A percentile compares a stretch with the other conserved stretches of the same genome.
phyloP scores from a whole-genome alignment of 2,329 filamentous ascomycete species.

The Cryphonectria nitschkei region DNA sequence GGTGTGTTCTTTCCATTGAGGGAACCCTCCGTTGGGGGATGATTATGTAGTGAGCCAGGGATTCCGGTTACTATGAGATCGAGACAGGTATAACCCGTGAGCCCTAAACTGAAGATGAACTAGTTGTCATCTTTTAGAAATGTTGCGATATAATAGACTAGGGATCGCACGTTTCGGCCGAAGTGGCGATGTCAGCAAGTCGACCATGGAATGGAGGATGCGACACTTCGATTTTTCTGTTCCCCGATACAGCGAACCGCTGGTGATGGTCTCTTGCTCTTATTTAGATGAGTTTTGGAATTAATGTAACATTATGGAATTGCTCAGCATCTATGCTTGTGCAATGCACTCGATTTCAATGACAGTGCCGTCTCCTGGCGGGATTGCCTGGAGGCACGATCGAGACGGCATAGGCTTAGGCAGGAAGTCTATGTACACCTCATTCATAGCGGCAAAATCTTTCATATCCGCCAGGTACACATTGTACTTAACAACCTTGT shows the following conservation, averaged over 20 bases:
- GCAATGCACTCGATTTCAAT: constrained; percentile 51
- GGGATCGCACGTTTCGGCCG: background rate
- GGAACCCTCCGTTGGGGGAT: background rate
- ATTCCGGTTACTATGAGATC: background rate
- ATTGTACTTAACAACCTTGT: constrained; percentile 38
- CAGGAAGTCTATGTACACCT: constrained; percentile 44
- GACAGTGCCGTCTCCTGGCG: constrained; percentile 44
- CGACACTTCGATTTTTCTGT: no score
- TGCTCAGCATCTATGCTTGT: constrained; percentile 36
- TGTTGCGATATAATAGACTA: background rate
- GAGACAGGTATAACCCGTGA: background rate
- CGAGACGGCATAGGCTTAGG: constrained; percentile 47
- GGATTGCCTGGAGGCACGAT: constrained; percentile 45
- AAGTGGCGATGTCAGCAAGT: background rate
- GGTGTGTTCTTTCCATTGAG: background rate
- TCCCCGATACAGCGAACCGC: background rate
- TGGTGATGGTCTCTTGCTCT: background rate
- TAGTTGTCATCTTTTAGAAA: background rate
- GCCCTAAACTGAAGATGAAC: background rate
- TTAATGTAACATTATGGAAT: background rate
- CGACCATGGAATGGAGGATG: no score
- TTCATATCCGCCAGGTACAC: constrained; percentile 38
- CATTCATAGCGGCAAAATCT: constrained; percentile 39
- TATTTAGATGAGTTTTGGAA: background rate
- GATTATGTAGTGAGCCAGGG: background rate